Percentiles rank a stretch among this genome's conserved stretches.
These are phyloP conservation scores for Parachaetomium inaequale DNA, from an alignment of 495 filamentous ascomycete species.

Conservation along the genomic window DNA sequence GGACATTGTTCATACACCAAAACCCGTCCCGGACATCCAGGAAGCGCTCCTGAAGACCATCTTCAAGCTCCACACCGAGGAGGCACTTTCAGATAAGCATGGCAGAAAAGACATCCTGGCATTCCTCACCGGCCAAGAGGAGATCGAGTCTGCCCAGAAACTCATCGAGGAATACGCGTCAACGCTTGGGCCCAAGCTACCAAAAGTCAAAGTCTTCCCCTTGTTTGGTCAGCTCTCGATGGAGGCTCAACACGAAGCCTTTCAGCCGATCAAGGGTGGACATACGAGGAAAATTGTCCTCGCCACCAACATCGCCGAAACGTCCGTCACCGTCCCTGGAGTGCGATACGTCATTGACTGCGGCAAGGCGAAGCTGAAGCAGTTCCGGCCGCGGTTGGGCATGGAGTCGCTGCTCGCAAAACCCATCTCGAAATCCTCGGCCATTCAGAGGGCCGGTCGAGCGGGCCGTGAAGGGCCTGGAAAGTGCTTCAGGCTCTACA, in stretches of 20 bases:
- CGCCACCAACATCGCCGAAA: conserved; percentile 96
- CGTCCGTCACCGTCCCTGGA: conserved; percentile 92
- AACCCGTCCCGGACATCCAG: conserved; percentile 77
- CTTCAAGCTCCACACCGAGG: conserved; percentile 83
- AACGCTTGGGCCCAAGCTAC: conserved; percentile 66
- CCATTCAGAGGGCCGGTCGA: conserved; percentile 86
- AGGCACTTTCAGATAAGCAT: conserved; percentile 72
- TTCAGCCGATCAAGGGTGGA: conserved; percentile 66
- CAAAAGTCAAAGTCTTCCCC: conserved; percentile 57
- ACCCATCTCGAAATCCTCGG: conserved; percentile 87
- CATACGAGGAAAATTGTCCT: conserved; percentile 85
- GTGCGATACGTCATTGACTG: conserved; percentile 89
- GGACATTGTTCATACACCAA: conserved; percentile 68
- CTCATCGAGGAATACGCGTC: conserved; percentile 75
- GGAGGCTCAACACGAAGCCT: conserved; percentile 77
- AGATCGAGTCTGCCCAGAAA: conserved; percentile 76
- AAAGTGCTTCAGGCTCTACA: conserved; percentile 87
- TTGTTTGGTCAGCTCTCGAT: conserved; percentile 55
- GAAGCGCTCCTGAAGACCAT: conserved; percentile 76
- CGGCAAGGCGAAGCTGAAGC: conserved; percentile 91
- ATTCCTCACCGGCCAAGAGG: conserved; percentile 91
- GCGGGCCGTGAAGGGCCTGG: conserved; percentile 90
- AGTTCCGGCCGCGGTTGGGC: conserved; percentile 78
- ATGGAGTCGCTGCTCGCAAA: conserved; percentile 90
- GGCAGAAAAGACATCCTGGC: conserved; percentile 69